Evolutionary conservation across 495 filamentous ascomycete species (phyloP).

Genomic region (Bathelium albidoporum): DNA sequence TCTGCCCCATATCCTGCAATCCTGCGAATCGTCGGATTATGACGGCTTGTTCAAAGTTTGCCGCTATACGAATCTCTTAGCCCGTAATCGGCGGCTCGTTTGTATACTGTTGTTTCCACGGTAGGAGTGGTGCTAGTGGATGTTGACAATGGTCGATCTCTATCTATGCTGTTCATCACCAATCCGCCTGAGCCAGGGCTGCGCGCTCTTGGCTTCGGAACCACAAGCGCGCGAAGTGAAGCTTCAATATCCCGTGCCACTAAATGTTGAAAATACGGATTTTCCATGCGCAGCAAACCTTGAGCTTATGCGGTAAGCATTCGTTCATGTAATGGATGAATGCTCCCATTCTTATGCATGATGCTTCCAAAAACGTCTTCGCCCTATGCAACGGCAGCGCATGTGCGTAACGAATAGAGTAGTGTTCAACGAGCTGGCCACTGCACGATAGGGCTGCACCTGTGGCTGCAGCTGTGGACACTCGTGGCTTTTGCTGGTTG

Average conservation of each 20-base stretch:
- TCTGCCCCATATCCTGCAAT: too few relatives aligned
- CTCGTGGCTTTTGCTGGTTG: neutral
- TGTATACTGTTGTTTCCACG: too few relatives aligned
- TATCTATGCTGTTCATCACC: too few relatives aligned
- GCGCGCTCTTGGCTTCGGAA: too few relatives aligned
- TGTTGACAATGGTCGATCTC: too few relatives aligned
- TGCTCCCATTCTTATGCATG: neutral
- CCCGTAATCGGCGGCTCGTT: too few relatives aligned
- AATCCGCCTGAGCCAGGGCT: too few relatives aligned
- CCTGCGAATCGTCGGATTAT: too few relatives aligned
- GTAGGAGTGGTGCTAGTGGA: too few relatives aligned
- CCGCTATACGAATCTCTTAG: too few relatives aligned
- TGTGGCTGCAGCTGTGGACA: neutral
- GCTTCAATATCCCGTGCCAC: neutral
- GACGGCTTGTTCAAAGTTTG: too few relatives aligned
- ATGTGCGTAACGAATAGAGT: neutral
- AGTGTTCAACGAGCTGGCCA: neutral
- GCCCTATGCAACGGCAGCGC: neutral
- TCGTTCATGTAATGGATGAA: neutral
- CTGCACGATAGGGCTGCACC: neutral
- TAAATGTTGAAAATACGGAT: neutral
- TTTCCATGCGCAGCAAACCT: neutral
- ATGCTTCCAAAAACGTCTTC: neutral
- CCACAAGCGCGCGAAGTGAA: neutral
- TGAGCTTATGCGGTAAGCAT: neutral